A percentile compares a stretch with the other conserved stretches of the same genome.
These are phyloP conservation scores for Cinnamomum micranthum DNA, from an alignment of 164 flowering plant species.

Conservation along the genomic window DNA sequence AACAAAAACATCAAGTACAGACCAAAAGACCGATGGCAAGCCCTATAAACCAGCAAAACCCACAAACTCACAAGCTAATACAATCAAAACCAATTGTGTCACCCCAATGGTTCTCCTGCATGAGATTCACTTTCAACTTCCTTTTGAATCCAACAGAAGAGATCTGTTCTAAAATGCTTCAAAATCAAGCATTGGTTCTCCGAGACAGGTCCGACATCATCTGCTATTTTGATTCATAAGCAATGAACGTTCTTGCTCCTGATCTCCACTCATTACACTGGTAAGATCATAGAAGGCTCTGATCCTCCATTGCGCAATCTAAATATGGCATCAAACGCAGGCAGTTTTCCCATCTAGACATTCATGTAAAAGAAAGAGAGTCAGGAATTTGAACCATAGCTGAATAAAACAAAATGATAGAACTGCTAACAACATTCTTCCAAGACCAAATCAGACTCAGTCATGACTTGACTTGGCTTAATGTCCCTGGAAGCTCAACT, in stretches of 20 bases:
- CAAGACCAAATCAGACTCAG: neutral
- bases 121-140: neutral
- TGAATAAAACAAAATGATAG: neutral
- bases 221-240: too few species aligned
- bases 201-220: neutral
- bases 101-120: neutral
- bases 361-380: neutral
- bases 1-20: neutral
- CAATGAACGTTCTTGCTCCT: neutral
- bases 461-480: neutral
- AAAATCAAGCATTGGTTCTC: neutral
- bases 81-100: neutral
- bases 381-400: neutral
- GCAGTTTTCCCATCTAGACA: neutral
- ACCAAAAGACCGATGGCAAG: neutral
- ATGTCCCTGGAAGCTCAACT: neutral
- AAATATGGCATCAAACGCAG: neutral
- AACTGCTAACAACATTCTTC: too few species aligned
- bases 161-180: neutral
- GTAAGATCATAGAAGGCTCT: conserved; percentile 1
- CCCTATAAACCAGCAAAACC: neutral
- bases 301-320: neutral
- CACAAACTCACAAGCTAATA: neutral
- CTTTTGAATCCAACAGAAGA: neutral
- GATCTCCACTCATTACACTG: neutral